Evolutionary conservation across 306 rosid genomes (phyloP).

Genomic region (Phaseolus lunatus): DNA sequence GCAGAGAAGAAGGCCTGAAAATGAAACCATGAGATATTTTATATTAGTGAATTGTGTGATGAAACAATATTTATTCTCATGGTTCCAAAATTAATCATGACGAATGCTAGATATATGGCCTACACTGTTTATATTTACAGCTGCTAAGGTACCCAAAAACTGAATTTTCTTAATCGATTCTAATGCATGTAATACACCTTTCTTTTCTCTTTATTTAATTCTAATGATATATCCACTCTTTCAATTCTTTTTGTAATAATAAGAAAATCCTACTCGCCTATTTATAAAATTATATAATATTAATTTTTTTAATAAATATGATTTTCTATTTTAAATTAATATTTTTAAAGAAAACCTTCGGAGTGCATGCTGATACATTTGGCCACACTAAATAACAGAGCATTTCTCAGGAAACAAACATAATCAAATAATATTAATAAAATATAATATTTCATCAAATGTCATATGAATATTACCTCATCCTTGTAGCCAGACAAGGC

Average conservation of each 20-base stretch:
- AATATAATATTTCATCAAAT: neutral
- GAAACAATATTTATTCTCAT: conserved; percentile 21
- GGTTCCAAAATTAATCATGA: conserved; percentile 3
- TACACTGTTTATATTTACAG: conserved; percentile 20
- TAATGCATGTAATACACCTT: neutral
- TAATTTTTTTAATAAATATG: neutral
- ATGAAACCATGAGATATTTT: conserved; percentile 41
- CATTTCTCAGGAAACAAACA: neutral
- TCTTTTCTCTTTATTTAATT: neutral
- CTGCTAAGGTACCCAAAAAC: neutral
- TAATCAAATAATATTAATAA: no score
- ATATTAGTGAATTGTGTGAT: neutral
- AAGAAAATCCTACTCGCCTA: neutral
- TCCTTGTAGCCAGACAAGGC: conserved; percentile 83
- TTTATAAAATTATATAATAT: neutral
- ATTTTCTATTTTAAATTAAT: neutral
- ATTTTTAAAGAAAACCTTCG: neutral
- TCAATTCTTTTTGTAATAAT: neutral
- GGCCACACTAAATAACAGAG: neutral
- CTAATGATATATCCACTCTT: neutral
- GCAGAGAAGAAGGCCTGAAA: conserved; percentile 74
- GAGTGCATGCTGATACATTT: neutral
- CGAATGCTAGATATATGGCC: neutral
- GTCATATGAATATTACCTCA: conserved; percentile 56
- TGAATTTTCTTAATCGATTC: neutral